Evolutionary conservation across 225 moss, liverwort and hornwort genomes (phyloP), one percentile per base, ranked within the genome.

Genomic region (Thuidium tamariscinum): DNA sequence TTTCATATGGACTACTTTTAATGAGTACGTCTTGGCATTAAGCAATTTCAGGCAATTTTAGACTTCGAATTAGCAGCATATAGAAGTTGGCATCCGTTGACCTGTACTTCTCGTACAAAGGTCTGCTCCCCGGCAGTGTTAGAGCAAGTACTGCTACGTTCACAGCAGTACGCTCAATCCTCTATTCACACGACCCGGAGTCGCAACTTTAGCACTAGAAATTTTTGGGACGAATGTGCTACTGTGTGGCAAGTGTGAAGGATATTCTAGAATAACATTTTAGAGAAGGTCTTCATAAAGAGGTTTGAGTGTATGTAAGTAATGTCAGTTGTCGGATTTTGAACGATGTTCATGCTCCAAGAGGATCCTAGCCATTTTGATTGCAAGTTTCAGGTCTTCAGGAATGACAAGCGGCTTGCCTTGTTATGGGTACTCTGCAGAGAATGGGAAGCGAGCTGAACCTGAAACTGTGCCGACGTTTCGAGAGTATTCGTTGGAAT

Each of bases 401-500:
- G 68, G 51, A 77, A 56, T 69, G 71, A 89, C 77, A 78, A 83
- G 77, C 27, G 19, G 48, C 51, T 81, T 67, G 74, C 56, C 44
- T 62, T 48, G 36, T 56, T 29, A 21, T 56, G 73, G 52, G 18
- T 80, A 76, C 36, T 12, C 55, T 90, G 86, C 92, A 97, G 97
- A 93, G 68, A 96, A 95, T 85, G 97, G 95, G 60, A 91, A 93
- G 81, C 94, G 91, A 71, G 78, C 93, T 62, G 96, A 97, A 85
- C 90, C 95, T 11, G 96, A 97, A 82, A 91, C 87, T 79, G 94
- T 97, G 89, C 96, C 96, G 61, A 85, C 89, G 63, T 97, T 97
- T 87, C 91, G 82, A 86, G 97, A 97, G 86, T 97, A 93, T 83
- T 91, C 97, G 61, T 90, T 96, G 91, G 97, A 97, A 77, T 95